Conservation (phyloP, 768 basidiomycete genomes). For the Pleurotus citrinopileatus region DNA sequence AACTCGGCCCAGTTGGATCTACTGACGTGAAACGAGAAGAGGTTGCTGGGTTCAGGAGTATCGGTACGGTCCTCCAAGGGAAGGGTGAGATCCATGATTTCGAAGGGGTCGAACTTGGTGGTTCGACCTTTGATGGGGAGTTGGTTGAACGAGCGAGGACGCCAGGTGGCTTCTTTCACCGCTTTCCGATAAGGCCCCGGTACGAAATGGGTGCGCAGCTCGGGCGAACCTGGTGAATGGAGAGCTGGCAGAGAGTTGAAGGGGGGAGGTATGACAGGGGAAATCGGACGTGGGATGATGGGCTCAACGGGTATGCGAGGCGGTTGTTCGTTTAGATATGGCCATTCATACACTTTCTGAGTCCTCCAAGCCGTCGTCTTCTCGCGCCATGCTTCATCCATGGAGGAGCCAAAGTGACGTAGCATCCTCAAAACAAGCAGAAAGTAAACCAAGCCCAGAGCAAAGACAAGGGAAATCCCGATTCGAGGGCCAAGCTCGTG, state of each 20-base stretch:
- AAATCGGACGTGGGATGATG: too few relatives aligned
- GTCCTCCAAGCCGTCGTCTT: slow-evolving; percentile 19
- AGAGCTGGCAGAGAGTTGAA: background rate
- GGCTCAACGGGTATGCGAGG: background rate
- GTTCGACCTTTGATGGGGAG: background rate
- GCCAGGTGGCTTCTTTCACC: background rate
- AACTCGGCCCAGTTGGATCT: background rate
- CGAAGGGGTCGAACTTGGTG: background rate
- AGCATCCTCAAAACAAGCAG: slow-evolving; percentile 49
- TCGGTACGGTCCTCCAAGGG: background rate
- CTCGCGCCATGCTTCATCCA: slow-evolving; percentile 26
- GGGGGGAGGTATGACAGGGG: background rate
- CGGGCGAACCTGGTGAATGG: background rate
- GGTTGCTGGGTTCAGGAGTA: background rate
- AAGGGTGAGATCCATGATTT: background rate
- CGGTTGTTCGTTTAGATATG: too few relatives aligned
- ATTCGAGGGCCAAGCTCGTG: slow-evolving; percentile 47
- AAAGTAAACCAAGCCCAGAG: slow-evolving; percentile 52
- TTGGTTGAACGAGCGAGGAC: background rate
- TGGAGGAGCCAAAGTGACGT: slow-evolving; percentile 40
- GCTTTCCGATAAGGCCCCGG: background rate
- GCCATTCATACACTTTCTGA: slow-evolving; percentile 11
- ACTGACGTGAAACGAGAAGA: background rate
- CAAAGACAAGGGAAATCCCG: slow-evolving; percentile 44
- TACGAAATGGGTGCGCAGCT: background rate